Evolutionary conservation across 148 eudicot genomes (phyloP).

Genomic region (Vaccinium macrocarpon): DNA sequence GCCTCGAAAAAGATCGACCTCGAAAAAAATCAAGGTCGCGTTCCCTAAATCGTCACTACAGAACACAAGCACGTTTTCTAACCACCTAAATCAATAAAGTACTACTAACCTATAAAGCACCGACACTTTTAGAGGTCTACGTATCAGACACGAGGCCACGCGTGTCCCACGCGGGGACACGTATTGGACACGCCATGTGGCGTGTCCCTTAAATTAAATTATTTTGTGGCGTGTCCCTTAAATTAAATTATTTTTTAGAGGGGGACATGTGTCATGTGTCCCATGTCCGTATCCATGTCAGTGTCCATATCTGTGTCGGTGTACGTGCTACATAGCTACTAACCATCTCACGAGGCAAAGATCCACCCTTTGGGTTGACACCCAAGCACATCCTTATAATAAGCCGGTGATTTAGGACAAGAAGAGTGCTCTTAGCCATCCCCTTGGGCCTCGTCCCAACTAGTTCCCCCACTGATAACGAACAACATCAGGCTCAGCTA

Average conservation of each 20-base stretch:
- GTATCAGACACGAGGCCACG: no score
- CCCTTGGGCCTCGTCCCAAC: not conserved
- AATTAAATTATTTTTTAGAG: no score
- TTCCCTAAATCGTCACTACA: not conserved
- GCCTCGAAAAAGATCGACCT: not conserved
- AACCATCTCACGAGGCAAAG: not conserved
- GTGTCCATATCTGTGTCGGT: no score
- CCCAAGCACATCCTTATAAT: not conserved
- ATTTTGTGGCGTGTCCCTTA: no score
- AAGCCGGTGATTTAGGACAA: not conserved
- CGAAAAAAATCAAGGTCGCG: not conserved
- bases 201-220: no score
- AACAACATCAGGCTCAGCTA: not conserved
- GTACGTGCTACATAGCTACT: not conserved
- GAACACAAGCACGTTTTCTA: not conserved
- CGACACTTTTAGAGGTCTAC: no score
- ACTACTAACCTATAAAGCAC: not conserved
- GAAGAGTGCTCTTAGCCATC: not conserved
- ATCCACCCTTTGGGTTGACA: not conserved
- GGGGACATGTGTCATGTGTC: no score
- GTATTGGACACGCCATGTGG: no score
- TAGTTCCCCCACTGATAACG: not conserved
- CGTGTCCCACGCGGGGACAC: no score
- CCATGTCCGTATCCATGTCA: no score
- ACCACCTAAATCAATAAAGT: not conserved